Base-by-base conservation (phyloP, 2,329 filamentous ascomycete genomes). In the Sclerotinia sclerotiorum region DNA sequence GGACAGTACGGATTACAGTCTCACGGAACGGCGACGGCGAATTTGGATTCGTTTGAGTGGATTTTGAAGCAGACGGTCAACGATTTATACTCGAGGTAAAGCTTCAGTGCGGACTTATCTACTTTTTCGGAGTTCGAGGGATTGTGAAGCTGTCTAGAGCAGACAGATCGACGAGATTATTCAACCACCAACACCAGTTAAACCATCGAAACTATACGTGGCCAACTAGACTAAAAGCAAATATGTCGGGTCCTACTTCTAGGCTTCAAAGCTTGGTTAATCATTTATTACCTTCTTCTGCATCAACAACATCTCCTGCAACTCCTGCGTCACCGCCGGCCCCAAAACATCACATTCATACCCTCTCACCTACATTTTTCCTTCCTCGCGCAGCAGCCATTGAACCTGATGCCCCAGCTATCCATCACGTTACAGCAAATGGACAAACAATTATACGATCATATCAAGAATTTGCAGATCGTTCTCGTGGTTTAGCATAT, bases 301-400 rank as follows among this genome's bases (percentile, higher is more conserved):
- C 73, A 56, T 71, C 71, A 69, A 11, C 42, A n/a, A 51, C 52
- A 48, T 65, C 70, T 39, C 39, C 39, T 39, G 39, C 39, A 11
- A 63, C 70, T 21, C 42, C 52, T n/a, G 17, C 24, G 24, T 32
- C 11, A 70, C 70, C 21, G 66, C 70, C 39, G 64, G 64, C 21
- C 67, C 74, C 5, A 35, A 69, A 58, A 55, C 79, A 82, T 82
- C 76, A 69, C 79, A 85, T 91, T 75, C 91, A 94, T 79, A 87
- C 90, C 21, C 87, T 98, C 42, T 94, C 92, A 1, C 94, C 94
- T 0, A 97, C 94, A 3, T 89, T 88, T 79, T 97, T 97, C 78
- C 82, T 97, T 29, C 90, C 92, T 72, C 89, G 94, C 65, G 93
- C 94, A 24, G 94, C 94, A 8, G 84, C 87, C 57, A 95, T 98